These are phyloP conservation scores for Santalum album DNA, from an alignment of 164 flowering plant species.

Conservation along the genomic window DNA sequence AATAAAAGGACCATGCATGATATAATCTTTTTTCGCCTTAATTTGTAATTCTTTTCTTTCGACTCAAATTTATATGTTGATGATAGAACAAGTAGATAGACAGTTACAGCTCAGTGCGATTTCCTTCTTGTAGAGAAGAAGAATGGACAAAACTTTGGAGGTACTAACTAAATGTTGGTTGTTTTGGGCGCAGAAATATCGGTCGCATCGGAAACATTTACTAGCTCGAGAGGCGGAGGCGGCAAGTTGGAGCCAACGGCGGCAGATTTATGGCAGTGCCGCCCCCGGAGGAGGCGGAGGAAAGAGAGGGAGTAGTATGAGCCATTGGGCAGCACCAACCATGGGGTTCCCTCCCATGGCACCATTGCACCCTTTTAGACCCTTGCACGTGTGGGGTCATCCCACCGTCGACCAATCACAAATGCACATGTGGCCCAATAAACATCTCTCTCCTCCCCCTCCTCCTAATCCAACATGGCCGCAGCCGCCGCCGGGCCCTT, in stretches of 20 bases:
- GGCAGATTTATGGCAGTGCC: constrained; percentile 45
- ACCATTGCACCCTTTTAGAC: constrained; percentile 42
- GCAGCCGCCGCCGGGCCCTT: constrained; percentile 27
- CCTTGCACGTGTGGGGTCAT: constrained; percentile 97
- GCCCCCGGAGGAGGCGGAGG: constrained; percentile 22
- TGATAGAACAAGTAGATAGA: no score
- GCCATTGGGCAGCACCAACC: constrained; percentile 67
- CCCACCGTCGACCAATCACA: constrained; percentile 59
- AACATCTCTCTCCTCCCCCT: constrained; percentile 37
- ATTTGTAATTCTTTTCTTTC: no score
- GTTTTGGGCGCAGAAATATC: constrained; percentile 58
- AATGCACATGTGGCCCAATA: constrained; percentile 72
- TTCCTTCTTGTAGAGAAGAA: no score
- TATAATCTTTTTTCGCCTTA: no score
- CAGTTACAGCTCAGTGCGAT: no score
- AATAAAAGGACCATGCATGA: no score
- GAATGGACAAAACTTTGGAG: no score
- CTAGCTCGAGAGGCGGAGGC: constrained; percentile 88
- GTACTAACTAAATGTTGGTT: no score
- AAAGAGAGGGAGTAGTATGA: constrained; percentile 27
- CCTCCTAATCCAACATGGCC: constrained; percentile 20
- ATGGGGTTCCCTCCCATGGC: constrained; percentile 66
- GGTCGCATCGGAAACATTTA: constrained; percentile 91
- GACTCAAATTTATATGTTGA: no score
- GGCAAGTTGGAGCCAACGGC: constrained; percentile 76